Percentiles rank a stretch among this genome's conserved stretches.
phyloP scores from a whole-genome alignment of 768 basidiomycete genomes.

The Termitomyces sp. region DNA sequence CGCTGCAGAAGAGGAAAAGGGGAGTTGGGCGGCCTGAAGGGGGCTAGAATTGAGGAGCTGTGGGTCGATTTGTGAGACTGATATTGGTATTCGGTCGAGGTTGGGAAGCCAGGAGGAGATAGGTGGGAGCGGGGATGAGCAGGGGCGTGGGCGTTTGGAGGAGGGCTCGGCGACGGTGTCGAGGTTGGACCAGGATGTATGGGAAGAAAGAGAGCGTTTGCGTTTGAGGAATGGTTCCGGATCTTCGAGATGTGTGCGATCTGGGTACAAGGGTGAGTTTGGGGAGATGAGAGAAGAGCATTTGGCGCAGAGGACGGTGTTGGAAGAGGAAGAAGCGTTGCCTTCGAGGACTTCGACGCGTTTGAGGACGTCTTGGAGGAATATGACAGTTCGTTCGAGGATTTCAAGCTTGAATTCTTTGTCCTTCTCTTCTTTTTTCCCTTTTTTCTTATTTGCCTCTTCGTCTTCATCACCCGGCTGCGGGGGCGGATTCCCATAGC shows the following conservation, averaged over 20 bases:
- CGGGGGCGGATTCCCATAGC: conserved; percentile 31
- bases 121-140: conserved; percentile 48
- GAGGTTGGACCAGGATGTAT: background rate
- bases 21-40: conserved; percentile 52
- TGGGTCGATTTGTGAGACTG: conserved; percentile 25
- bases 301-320: conserved; percentile 20
- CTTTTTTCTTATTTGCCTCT: conserved; percentile 30
- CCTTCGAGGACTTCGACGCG: conserved; percentile 42
- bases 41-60: conserved; percentile 24
- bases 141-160: conserved; percentile 5
- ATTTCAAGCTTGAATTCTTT: conserved; percentile 95
- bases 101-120: conserved; percentile 63
- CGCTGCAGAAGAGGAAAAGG: conserved; percentile 41
- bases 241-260: conserved; percentile 8
- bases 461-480: conserved; percentile 29
- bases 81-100: conserved; percentile 13
- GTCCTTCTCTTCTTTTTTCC: conserved; percentile 46
- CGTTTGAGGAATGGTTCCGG: background rate
- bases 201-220: background rate
- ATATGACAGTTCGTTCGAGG: conserved; percentile 76
- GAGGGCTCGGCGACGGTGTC: background rate
- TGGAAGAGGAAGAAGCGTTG: conserved; percentile 6
- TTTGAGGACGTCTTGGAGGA: conserved; percentile 66
- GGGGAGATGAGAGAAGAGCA: conserved; percentile 7
- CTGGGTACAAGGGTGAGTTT: background rate